Base-by-base conservation (phyloP, 768 basidiomycete genomes). In the Mycena chlorophos region DNA sequence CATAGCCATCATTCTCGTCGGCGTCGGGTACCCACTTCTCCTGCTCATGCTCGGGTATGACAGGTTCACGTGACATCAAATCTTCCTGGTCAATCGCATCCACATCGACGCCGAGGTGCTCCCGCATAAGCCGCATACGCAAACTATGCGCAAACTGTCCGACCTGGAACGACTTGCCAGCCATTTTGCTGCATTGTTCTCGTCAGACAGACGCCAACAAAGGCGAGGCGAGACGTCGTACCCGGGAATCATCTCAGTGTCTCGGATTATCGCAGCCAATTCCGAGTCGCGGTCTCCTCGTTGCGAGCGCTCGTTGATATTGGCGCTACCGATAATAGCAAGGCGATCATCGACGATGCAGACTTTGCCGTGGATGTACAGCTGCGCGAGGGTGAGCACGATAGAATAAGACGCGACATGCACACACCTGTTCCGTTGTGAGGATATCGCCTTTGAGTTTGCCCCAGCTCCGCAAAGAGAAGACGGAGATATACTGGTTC, bases 271-370 rank as follows among this genome's bases (percentile, higher is more conserved):
- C 31, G 91, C 86, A 3, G 94, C 93, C 29, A 98, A 70, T 68
- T 99, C 97, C 2, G 96, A 98, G 70, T 99, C 97, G 26, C 97
- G 87, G 69, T 99, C 96, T 22, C 97, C 97, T 26, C 93, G 81
- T 66, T 92, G 91, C 14, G 93, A 96, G 31, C 97, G 85, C 68
- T 99, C 97, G 67, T 99, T 98, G 75, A 99, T 94, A 69, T 97
- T 98, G 17, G 96, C 96, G 52, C 93, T 94, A 16, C 94, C 94
- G 60, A 97, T 97, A 66, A 97, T 94, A 28, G 84, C 94, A 54
- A 94, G 75, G 50, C 97, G 86, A 68, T 99, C 96, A 68, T 99
- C 97, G 4, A 98, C 94, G 52, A 98, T 86, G 63, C 87, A 88
- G 19, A 87, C 82, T 75, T 94, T 93, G 42, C 81, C 89, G 67